Base-by-base conservation (phyloP, 345 rosid species). In the Passiflora organensis region DNA sequence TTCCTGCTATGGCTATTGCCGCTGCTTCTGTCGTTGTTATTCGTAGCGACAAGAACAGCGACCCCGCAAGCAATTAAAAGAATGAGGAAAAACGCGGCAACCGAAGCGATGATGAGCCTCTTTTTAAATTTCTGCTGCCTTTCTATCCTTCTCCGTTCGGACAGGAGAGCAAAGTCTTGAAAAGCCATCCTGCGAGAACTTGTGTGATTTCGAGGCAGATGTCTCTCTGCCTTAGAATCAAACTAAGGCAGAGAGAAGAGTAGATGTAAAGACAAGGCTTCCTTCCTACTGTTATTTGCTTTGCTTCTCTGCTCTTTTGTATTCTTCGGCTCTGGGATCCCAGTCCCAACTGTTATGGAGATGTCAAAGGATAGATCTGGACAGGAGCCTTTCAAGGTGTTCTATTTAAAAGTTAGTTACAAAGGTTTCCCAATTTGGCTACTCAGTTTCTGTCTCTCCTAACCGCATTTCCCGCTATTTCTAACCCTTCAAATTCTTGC, bases 101-200 rank as follows among this genome's bases (percentile, higher is more conserved):
- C 38, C 0, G 65, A 58, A 6, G 68, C 83, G 6, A 83, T 62
- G 13, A 51, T 59, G 45, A 87, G 47, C 53, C 86, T 69, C 56
- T 65, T 81, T 34, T 69, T 67, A 20, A 85, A 49, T 55, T 81
- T 81, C 0, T 68, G 86, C 65, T 73, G 62, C 53, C 89, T 76
- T 32, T 87, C 79, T 5, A 65, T 71, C 54, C 70, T 67, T 52
- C 94, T 78, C 37, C 89, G 78, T 62, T 87, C 91, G 8, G 87
- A 83, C 23, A 90, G 66, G 22, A 64, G 66, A 59, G 84, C 95
- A 46, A 90, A 90, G 69, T 90, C 97, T 37, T 90, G 95, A 68
- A 90, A 90, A n/a, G 51, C 97, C 97, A 90, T 90, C 48, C 50
- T 53, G 43, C 16, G 45, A 8, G 15, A 20, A 5, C 6, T n/a